Evolutionary conservation across 352 stramenopile genomes (phyloP).

Genomic region (Globisporangium cylindrosporum): DNA sequence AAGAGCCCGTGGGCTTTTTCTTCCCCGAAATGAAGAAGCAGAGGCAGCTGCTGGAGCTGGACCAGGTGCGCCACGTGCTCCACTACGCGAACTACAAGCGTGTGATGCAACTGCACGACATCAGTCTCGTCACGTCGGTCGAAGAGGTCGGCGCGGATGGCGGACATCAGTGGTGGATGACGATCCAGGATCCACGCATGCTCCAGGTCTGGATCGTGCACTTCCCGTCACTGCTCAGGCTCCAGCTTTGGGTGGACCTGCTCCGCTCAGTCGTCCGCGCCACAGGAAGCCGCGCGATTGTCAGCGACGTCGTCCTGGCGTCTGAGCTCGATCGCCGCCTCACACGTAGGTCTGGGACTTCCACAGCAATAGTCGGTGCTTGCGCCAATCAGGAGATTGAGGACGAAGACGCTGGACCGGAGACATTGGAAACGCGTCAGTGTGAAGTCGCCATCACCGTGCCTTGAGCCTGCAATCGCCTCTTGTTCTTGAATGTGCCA

Average conservation of each 20-base stretch:
- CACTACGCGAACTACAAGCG: constrained; percentile 53
- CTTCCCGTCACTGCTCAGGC: constrained; percentile 39
- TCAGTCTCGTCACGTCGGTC: constrained; percentile 56
- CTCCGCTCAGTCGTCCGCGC: constrained; percentile 34
- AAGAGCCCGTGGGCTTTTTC: constrained; percentile 53
- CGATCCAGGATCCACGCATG: constrained; percentile 46
- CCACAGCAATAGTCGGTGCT: not conserved
- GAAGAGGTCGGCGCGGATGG: constrained; percentile 37
- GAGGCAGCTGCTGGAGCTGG: constrained; percentile 46
- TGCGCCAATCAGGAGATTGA: not conserved
- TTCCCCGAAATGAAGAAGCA: constrained; percentile 38
- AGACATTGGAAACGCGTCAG: not conserved
- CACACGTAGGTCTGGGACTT: constrained; percentile 1
- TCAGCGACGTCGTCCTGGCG: constrained; percentile 42
- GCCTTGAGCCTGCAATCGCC: not conserved
- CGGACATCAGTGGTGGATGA: constrained; percentile 56
- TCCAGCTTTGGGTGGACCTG: constrained; percentile 42
- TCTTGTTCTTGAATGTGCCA: not conserved
- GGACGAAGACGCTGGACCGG: not conserved
- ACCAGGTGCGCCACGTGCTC: constrained; percentile 56
- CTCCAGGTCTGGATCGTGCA: constrained; percentile 67
- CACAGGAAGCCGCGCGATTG: constrained; percentile 29
- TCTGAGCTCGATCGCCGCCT: constrained; percentile 8
- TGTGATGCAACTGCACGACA: constrained; percentile 53
- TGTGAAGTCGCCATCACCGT: constrained; percentile 7